Base-by-base conservation (phyloP, 1,139 yeast species). In the Taphrina pruni region DNA sequence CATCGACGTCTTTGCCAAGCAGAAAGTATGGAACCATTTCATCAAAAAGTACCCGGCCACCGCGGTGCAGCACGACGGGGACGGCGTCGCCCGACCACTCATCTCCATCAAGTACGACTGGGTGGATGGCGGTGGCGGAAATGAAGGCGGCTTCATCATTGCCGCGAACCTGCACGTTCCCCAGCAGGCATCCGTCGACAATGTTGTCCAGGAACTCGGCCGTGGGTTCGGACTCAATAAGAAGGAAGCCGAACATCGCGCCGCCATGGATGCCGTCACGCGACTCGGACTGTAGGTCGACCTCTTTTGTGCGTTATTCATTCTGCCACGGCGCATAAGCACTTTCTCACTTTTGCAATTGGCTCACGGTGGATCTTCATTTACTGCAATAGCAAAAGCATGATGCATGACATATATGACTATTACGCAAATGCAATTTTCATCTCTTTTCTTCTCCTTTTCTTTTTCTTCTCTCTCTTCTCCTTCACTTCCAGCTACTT, bases 21-120 rank as follows among this genome's bases (percentile, higher is more conserved):
- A 87, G 20, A 88, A 87, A 72, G 80, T 94, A 20, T 93, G 94
- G 75, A 86, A 93, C 0, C 80, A 88, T 65, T 86, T 94, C 66
- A 97, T 97, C 0, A 84, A 87, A 56, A 93, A 94, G 0, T 83
- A 85, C 3, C 79, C 84, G 70, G 87, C 86, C 51, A 89, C 96
- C 0, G 26, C 62, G 26, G 64, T 32, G 20, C 62, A 32, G 1
- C 43, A 26, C 8, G 67, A 55, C 17, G 32, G 32, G 32, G 32
- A 26, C 32, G 32, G 32, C 35, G 43, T 50, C 1, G 39, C 55
- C 12, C 52, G 55, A 35, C 56, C 70, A 6, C 39, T 60, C 36
- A 57, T 60, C 11, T 20, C 48, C 14, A 57, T 70, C 50, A 82
- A 81, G 48, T 94, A 94, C 75, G 81, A 82, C n/a, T 82, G 85